phyloP scores from a whole-genome alignment of 257 asterid genomes.

The Gentiana dahurica region DNA sequence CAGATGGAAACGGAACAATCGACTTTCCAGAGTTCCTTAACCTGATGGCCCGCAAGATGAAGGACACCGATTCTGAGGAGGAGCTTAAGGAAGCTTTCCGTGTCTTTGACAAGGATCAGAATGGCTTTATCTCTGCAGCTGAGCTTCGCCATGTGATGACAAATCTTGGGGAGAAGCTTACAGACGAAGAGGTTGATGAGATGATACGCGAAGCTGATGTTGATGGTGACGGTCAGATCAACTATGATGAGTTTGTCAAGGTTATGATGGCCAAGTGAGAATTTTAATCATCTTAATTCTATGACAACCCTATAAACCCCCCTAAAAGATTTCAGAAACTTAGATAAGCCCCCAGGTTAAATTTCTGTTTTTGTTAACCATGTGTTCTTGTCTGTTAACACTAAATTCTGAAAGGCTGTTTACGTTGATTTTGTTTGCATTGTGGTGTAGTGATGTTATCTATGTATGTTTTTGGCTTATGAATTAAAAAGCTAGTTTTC shows the following conservation, averaged over 20 bases:
- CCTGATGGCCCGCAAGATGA: slow-evolving; percentile 9
- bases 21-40: slow-evolving; percentile 7
- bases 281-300: slow-evolving; percentile 9
- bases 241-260: slow-evolving; percentile 6
- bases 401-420: slow-evolving; percentile 15
- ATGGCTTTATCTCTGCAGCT: slow-evolving; percentile 10
- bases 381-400: slow-evolving; percentile 10
- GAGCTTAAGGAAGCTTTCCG: slow-evolving; percentile 10
- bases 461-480: slow-evolving; percentile 14
- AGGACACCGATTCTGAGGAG: slow-evolving; percentile 8
- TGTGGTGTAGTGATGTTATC: slow-evolving; percentile 21
- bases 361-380: slow-evolving; percentile 18
- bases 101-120: slow-evolving; percentile 8
- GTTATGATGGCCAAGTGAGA: slow-evolving; percentile 8
- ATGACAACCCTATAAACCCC: slow-evolving; percentile 8
- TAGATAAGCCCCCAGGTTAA: slow-evolving; percentile 20
- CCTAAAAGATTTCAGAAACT: slow-evolving; percentile 1
- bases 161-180: slow-evolving; percentile 8
- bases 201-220: slow-evolving; percentile 9
- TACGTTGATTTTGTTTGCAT: slow-evolving; percentile 19
- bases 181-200: slow-evolving; percentile 8
- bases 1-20: slow-evolving; percentile 8
- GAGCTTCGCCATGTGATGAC: slow-evolving; percentile 10
- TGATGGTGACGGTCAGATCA: slow-evolving; percentile 8
- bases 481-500: too few species aligned